phyloP scores from a whole-genome alignment of 306 rosid genomes.

The Prunus padus region DNA sequence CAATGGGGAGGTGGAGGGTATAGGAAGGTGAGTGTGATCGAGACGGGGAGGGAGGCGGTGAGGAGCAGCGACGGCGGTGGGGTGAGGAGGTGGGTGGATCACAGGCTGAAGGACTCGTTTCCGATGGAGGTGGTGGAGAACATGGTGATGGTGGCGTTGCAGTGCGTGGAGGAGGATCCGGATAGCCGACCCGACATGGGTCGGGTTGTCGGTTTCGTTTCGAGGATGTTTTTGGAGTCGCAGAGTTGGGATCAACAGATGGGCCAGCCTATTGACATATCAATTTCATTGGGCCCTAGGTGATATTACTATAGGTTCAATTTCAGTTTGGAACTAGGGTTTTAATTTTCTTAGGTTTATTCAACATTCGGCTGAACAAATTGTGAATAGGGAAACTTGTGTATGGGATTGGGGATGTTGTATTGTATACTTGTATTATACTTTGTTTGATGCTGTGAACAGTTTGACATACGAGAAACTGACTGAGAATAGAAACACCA shows the following conservation, averaged over 20 bases:
- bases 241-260: constrained; percentile 60
- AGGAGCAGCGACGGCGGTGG: constrained; percentile 28
- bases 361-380: no score
- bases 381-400: no score
- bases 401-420: background rate
- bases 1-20: constrained; percentile 37
- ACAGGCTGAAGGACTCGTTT: constrained; percentile 73
- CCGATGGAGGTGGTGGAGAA: constrained; percentile 74
- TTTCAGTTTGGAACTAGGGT: background rate
- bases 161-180: constrained; percentile 60
- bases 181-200: constrained; percentile 70
- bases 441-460: background rate
- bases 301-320: constrained; percentile 25
- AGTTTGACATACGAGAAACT: background rate
- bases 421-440: background rate
- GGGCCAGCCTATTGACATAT: constrained; percentile 44
- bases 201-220: constrained; percentile 54
- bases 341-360: background rate
- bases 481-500: background rate
- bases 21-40: constrained; percentile 62
- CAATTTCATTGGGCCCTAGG: constrained; percentile 71
- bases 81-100: constrained; percentile 75
- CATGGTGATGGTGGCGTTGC: constrained; percentile 64
- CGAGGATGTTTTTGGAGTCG: constrained; percentile 78
- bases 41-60: constrained; percentile 58